phyloP scores from a whole-genome alignment of 1,284 basidiomycete species.

The Ustilago trichophora region DNA sequence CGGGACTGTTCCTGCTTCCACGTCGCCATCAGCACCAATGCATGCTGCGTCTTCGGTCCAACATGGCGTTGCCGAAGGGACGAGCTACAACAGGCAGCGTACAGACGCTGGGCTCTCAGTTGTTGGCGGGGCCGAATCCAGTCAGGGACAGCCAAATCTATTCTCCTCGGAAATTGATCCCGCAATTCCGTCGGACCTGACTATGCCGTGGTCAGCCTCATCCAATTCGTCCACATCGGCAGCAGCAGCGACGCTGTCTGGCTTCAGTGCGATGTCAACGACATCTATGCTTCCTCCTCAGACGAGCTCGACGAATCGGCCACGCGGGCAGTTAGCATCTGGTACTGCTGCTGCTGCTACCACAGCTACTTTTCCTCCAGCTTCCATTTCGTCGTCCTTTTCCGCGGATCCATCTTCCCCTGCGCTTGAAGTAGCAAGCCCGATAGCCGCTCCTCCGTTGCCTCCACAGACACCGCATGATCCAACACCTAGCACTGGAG shows the following conservation, averaged over 20 bases:
- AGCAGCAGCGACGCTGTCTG: not conserved
- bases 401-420: not conserved
- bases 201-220: not conserved
- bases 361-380: too few species aligned
- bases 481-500: not conserved
- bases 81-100: not conserved
- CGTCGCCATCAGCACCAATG: not conserved
- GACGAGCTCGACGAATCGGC: not conserved
- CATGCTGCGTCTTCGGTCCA: not conserved
- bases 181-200: constrained; percentile 14
- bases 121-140: not conserved
- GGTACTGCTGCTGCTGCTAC: not conserved
- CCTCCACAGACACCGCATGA: not conserved
- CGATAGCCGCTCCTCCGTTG: not conserved
- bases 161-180: constrained; percentile 6
- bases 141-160: not conserved
- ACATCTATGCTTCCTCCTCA: too few species aligned
- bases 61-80: not conserved
- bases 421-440: not conserved
- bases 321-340: not conserved
- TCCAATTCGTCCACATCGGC: not conserved
- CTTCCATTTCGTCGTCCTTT: too few species aligned
- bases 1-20: too few species aligned
- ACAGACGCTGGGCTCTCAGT: not conserved
- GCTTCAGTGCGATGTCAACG: too few species aligned